Evolutionary conservation across 2,329 filamentous ascomycete genomes (phyloP), one percentile per base, ranked within the genome.

Genomic region (Fusarium drepaniforme): DNA sequence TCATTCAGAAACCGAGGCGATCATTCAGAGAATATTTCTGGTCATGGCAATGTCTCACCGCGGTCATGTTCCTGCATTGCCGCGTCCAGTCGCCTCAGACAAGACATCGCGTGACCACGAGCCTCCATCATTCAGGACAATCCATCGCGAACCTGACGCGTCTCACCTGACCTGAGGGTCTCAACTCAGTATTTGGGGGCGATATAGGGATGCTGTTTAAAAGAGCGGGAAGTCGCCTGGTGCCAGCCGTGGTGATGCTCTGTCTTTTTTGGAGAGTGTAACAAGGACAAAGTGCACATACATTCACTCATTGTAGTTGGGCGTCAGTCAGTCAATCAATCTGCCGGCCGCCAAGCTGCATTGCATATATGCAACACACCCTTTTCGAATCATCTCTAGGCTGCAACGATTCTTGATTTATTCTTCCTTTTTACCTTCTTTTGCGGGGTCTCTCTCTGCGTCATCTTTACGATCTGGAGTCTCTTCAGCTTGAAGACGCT

Each of bases 11-110:
- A 38, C 35, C 57, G 63, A 28, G 37, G 28, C 42, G 64, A 75
- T 75, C 73, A 75, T 70, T 71, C 61, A 73, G 64, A 33, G 25
- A 44, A 35, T 42, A 25, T 57, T 75, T 38, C 30, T 67, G 70
- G 67, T 73, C 73, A 75, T 67, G 59, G 58, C 18, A 13, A 67
- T 75, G 73, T 75, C 73, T 75, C 72, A 70, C 37, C 25, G 63
- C 63, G 73, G 73, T 75, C 73, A 75, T 75, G 70, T 75, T 73
- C 73, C 73, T 75, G 73, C 70, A 71, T 75, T 70, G 63, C 70
- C 70, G 44, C 40, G 57, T 64, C 25, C 23, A 46, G 23, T 60
- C 35, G 63, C 63, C 53, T 60, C 21, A 46, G 53, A 59, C 63
- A 66, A 38, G 16, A 15, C 30, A 53, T 59, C 73, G 70, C 73